Evolutionary conservation across 2,329 filamentous ascomycete genomes (phyloP), one percentile per base, ranked within the genome.

Genomic region (Fusarium praegraminearum): DNA sequence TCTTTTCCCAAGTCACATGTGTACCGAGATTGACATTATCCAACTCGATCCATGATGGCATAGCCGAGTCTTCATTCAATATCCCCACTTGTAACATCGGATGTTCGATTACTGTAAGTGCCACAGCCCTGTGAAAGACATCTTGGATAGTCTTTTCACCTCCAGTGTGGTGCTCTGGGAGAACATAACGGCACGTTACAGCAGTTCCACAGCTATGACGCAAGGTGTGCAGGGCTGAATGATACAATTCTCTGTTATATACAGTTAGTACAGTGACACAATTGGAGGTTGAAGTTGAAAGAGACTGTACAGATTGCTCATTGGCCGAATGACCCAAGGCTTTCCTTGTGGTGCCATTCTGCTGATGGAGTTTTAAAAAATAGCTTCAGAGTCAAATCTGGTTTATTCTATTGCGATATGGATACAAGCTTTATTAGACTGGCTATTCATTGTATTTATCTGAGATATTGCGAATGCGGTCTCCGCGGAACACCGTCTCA

Each of bases 31-130:
- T 54, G n/a, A 73, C 20, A 2, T 13, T 43, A 11, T 62, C 26
- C 4, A 73, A 40, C 36, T 62, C 46, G 28, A 72, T 45, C 71
- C 71, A 73, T n/a, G 51, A 62, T 30, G 71, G 70, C 10, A 65
- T 20, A 58, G 54, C 62, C 12, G 71, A 67, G 26, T 64, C 59
- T 32, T 73, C 71, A 10, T 71, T 63, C 3, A 73, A 20, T 13
- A 70, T 61, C 4, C 70, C 70, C 30, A 73, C 67, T 54, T 73
- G 70, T 8, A 73, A 13, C 50, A 73, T 57, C 2, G 67, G 70
- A 15, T 71, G 67, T 49, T 70, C 56, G 18, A 52, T 38, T 5
- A 73, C 58, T 22, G 68, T 73, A 36, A 70, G 62, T 46, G 70
- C 70, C 43, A 73, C 38, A 12, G 56, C 71, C 11, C 33, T 38